Evolutionary conservation across 1,139 yeast genomes (phyloP), one percentile per base, ranked within the genome.

Genomic region (Sugiyamaella novakii): DNA sequence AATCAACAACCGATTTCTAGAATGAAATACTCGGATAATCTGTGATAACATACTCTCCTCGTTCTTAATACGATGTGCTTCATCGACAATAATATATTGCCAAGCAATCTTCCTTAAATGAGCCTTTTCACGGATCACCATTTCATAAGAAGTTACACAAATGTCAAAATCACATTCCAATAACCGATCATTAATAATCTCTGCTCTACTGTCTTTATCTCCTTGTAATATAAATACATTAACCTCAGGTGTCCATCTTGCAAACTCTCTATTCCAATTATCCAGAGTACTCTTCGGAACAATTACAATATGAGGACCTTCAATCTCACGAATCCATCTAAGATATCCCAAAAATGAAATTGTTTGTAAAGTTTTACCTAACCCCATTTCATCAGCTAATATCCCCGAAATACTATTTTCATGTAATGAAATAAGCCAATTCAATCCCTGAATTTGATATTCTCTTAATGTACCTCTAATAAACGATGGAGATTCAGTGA

Each of bases 331-430:
- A 49, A 84, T 74, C 62, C 86, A 87, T 56, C 98, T 77, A 52
- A 92, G 71, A 66, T 87, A 89, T 0, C 96, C 98, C 50, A 92
- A 71, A 59, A 92, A 91, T 4, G 98, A 81, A 53, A 92, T 88
- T 0, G 97, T 88, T 67, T 92, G 98, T 53, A 92, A 74, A 1
- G 98, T 92, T 66, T 92, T 92, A 53, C 98, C 98, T 51, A 92
- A 76, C 1, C 98, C 98, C 98, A 92, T 92, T 68, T 92, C 98
- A 69, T 92, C 98, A 7, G 98, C 98, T 52, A 92, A 75, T 43
- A 92, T 91, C 43, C 98, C 98, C 1, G 94, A 83, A 49, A 91
- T 76, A 60, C 84, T 82, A 69, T 91, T 88, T 59, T 87, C 94
- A 63, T 85, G 84, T 50, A 91, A 71, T 1, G 89, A 80, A 18